Evolutionary conservation across 164 flowering plant species (phyloP).

Genomic region (Platanus orientalis): DNA sequence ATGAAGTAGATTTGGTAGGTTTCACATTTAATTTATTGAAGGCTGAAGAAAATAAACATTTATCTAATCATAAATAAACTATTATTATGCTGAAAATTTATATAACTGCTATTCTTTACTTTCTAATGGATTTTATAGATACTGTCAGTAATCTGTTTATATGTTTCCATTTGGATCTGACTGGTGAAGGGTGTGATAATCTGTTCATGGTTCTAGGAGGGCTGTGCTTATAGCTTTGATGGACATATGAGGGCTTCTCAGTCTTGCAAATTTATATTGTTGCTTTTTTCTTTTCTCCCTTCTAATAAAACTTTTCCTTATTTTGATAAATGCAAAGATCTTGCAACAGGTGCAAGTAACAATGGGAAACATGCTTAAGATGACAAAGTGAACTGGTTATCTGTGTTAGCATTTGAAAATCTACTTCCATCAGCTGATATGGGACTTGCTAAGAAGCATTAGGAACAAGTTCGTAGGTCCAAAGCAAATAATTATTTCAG

Average conservation of each 20-base stretch:
- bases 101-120: neutral
- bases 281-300: neutral
- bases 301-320: neutral
- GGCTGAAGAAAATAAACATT: too few species aligned
- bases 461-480: neutral
- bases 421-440: neutral
- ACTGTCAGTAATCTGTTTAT: neutral
- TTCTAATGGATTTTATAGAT: neutral
- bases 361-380: conserved; percentile 69
- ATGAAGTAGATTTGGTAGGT: too few species aligned
- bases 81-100: neutral
- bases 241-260: too few species aligned
- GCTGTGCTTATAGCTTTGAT: neutral
- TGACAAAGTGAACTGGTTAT: conserved; percentile 48
- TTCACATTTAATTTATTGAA: too few species aligned
- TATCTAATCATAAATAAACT: too few species aligned
- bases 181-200: too few species aligned
- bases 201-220: neutral
- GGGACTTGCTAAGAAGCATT: neutral
- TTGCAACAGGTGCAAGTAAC: conserved; percentile 55
- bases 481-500: neutral
- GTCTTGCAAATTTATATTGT: neutral
- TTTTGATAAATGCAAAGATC: conserved; percentile 38
- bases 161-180: too few species aligned
- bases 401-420: too few species aligned